Percentiles rank a stretch among this genome's conserved stretches.
Evolutionary conservation across 306 rosid species (phyloP).

Genomic region (Fragaria iinumae): DNA sequence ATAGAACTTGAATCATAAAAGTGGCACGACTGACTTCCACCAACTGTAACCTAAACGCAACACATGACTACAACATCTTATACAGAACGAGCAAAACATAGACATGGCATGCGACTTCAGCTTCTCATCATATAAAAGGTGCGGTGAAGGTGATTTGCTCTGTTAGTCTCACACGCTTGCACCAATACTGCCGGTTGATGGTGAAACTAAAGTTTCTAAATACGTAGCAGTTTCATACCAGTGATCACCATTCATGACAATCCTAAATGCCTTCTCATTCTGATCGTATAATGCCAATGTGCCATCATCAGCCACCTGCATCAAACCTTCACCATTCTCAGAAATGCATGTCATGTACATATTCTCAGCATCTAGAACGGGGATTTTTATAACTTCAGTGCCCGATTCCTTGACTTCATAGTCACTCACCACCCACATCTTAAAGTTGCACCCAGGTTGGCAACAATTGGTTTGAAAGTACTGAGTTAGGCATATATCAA

Average conservation of each 20-base stretch:
- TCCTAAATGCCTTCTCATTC: neutral
- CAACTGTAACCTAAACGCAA: neutral
- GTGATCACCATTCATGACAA: neutral
- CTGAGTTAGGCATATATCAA: neutral
- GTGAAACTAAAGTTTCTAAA: neutral
- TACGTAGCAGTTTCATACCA: neutral
- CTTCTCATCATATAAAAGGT: no score
- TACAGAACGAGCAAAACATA: neutral
- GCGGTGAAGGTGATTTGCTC: neutral
- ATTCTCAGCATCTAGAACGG: neutral
- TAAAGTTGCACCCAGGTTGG: neutral
- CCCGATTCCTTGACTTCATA: neutral
- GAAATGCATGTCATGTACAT: neutral
- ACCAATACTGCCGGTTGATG: neutral
- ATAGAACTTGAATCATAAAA: neutral
- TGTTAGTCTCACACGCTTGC: neutral
- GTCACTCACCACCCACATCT: neutral
- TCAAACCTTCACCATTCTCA: neutral
- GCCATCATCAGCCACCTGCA: neutral
- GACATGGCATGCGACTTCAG: neutral
- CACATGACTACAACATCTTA: neutral
- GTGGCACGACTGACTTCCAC: neutral
- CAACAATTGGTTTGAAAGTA: neutral
- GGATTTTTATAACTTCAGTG: neutral
- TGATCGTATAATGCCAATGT: neutral